Evolutionary conservation across 495 filamentous ascomycete genomes (phyloP), one percentile per base, ranked within the genome.

Genomic region (Penicillium paradoxum): DNA sequence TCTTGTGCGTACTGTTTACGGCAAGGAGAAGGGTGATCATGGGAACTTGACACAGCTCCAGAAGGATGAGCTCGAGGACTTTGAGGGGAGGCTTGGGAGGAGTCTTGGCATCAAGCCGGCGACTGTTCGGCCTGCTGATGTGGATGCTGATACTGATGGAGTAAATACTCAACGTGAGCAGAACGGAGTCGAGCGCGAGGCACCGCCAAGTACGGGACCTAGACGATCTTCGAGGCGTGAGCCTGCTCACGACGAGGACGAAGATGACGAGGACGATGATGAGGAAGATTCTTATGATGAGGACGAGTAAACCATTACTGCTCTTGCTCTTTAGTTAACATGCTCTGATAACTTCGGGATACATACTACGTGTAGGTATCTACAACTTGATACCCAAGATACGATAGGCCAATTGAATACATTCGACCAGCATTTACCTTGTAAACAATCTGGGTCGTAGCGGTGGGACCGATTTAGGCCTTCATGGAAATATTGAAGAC

Each of bases 1-100:
- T 2, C 61, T 97, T 45, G 82, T 92, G 3, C 79, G 79, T 48
- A 73, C 71, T 50, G 84, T 88, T 13, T 84, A 84, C 62, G 73
- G 59, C 38, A 45, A 61, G 58, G 47, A 59, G 65, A 51, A 55
- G 54, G 57, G 54, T 55, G 65, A 65, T 49, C 45, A 68, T 41
- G 55, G 34, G 55, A 47, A 55, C 49, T 55, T 84, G n/a, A 72
- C 80, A 10, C 68, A 74, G 47, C 62, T 68, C 2, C 63, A 68
- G 56, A 60, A 53, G 32, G 55, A 63, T 15, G 58, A 50, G 25
- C 56, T 55, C 17, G 62, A 63, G 27, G 62, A 70, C 22, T 69
- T 73, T 46, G 68, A 71, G 47, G 55, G 54, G 6, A 57, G 59
- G 41, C 52, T 70, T 36, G 53, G 49, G 50, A 64, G 67, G 55